These are phyloP conservation scores for Ballota nigra DNA, from an alignment of 257 asterid species.

Conservation along the genomic window DNA sequence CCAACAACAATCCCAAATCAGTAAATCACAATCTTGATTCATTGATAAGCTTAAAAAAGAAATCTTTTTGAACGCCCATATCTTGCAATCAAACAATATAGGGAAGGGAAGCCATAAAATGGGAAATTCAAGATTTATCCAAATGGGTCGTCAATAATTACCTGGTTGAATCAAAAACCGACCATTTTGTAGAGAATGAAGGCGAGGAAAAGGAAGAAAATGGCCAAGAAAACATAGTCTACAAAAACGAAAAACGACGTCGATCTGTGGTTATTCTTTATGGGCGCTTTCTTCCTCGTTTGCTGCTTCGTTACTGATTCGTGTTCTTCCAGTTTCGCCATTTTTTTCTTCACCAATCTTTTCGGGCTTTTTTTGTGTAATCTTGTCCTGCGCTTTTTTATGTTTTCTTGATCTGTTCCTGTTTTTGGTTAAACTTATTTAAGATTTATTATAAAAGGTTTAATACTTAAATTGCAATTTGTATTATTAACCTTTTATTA, in stretches of 20 bases:
- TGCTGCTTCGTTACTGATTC: slow-evolving; percentile 30
- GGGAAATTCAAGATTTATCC: background rate
- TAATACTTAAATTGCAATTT: too few relatives aligned
- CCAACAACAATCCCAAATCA: background rate
- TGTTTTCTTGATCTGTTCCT: slow-evolving; percentile 11
- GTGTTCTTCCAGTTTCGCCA: slow-evolving; percentile 45
- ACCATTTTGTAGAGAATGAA: slow-evolving; percentile 55
- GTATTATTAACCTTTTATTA: too few relatives aligned
- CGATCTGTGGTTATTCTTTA: slow-evolving; percentile 43
- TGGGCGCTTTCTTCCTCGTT: slow-evolving; percentile 31
- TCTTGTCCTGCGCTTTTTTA: background rate
- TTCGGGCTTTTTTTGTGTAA: background rate
- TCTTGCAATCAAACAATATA: background rate
- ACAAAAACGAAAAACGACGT: slow-evolving; percentile 37
- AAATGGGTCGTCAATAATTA: slow-evolving; percentile 13
- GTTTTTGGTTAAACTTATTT: background rate
- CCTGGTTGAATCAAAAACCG: slow-evolving; percentile 51
- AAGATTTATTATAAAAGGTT: background rate
- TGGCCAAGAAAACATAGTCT: slow-evolving; percentile 57
- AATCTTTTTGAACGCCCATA: background rate
- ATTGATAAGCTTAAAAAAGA: background rate
- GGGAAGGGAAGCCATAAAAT: background rate
- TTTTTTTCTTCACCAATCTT: slow-evolving; percentile 23
- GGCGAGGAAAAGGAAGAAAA: slow-evolving; percentile 65
- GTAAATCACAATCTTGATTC: slow-evolving; percentile 8